Evolutionary conservation across 257 asterid genomes (phyloP), one percentile per base, ranked within the genome.

Genomic region (Nicotiana paniculata): DNA sequence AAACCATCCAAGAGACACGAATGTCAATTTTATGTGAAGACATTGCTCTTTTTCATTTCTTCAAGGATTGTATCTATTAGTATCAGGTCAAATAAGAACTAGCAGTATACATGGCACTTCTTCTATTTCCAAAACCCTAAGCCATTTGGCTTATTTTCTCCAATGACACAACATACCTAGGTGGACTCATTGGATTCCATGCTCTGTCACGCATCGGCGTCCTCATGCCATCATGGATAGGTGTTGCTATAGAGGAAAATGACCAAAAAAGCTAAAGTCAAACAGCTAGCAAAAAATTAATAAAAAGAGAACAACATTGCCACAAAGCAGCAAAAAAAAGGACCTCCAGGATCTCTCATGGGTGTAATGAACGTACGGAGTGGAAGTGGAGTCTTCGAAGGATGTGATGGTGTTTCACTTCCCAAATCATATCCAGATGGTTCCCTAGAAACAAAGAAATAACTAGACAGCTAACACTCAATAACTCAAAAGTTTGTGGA

Each of bases 101-200:
- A 74, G 24, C 43, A 6, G 43, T 37, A 74, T 74, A 48, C 12
- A 48, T 3, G 15, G 62, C 39, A 48, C 55, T 10, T 0, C 55
- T 48, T 46, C 61, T 24, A 74, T 74, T 74, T 74, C 26, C 39
- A 74, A 74, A 46, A 46, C 7, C 62, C 48, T 74, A 16, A 21
- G 62, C 37, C 62, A 48, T 24, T 74, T 33, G 39, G 79, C 61
- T 74, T 24, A 74, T 74, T 48, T 74, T 74, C 3, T 1, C 24
- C 37, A 13, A 13, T 13, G 62, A 72, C 13, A 63, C 79, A 13
- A 48, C 79, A 74, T 82, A 96, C 98, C 98, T 93, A 9, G 93
- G 89, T 59, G 98, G 97, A 84, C 97, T 94, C 99, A 94, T 93
- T 15, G 99, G 99, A 86, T 96, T 96, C 98, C 98, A 96, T 55